Evolutionary conservation across 129 eudicot genomes (phyloP), one percentile per base, ranked within the genome.

Genomic region (Gnaphalium uliginosum): DNA sequence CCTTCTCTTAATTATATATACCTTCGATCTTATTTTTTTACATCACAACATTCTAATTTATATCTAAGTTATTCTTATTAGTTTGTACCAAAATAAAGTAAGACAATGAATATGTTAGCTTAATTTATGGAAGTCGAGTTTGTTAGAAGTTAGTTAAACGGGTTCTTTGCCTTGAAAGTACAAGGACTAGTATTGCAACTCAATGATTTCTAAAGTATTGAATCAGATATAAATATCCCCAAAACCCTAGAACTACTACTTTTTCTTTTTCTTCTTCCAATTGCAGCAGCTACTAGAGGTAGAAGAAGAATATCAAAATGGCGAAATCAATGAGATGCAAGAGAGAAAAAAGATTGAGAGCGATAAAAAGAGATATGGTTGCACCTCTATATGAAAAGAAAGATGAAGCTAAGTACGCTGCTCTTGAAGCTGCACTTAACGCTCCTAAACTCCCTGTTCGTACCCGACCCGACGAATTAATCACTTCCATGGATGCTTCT

Each of bases 311-410:
- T 13, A 1, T 2, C 18, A 14, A 68, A 25, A 93, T 93, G 98
- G 98, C 92, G 86, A 93, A 93, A 69, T 93, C 98, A 14, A 67
- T 93, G 85, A 86, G 98, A 84, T 93, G 90, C 33, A 90, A 90
- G 89, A 87, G 83, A 66, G 92, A 85, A 79, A 93, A 93, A 85
- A 83, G 97, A 82, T 66, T 90, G 51, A 80, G 96, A 69, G 93
- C 98, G 15, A 87, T 90, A 3, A 85, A 89, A 77, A 82, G 97
- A 72, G 98, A 93, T 86, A 76, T 90, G 29, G 98, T 93, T 0
- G 81, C 85, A 25, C 98, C 97, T 2, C 4, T 88, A 8, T 85
- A 88, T 81, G 89, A 86, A 19, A 58, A 79, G 76, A 93, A 93
- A 79, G 98, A 90, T 7, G 90, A 84, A 43, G 97, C 97, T 6